Conservation (phyloP, 495 filamentous ascomycete genomes). For the Durotheca rogersii region DNA sequence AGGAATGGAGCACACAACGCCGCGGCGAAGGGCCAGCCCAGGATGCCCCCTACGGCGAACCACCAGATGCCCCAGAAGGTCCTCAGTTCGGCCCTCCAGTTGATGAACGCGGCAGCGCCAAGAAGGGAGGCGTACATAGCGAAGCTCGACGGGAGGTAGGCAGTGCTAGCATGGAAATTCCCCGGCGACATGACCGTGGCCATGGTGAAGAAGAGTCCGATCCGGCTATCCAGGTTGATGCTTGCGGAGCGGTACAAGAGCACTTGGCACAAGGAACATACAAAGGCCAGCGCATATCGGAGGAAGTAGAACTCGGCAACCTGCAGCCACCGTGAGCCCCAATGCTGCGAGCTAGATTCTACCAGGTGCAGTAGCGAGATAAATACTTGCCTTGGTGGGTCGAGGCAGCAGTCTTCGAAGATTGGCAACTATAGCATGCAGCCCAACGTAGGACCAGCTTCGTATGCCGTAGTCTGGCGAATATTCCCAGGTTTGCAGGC, state of each 20-base stretch:
- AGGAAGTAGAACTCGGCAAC: slow-evolving; percentile 83
- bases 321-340: slow-evolving; percentile 43
- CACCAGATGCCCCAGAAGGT: slow-evolving; percentile 83
- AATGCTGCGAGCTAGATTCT: no score
- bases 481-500: slow-evolving; percentile 98
- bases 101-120: slow-evolving; percentile 84
- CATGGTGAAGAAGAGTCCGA: slow-evolving; percentile 80
- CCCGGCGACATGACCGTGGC: slow-evolving; percentile 76
- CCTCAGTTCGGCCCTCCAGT: slow-evolving; percentile 71
- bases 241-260: slow-evolving; percentile 75
- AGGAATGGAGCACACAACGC: slow-evolving; percentile 82
- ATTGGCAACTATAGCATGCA: slow-evolving; percentile 75
- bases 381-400: slow-evolving; percentile 49
- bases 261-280: slow-evolving; percentile 79
- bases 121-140: slow-evolving; percentile 94
- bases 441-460: slow-evolving; percentile 89
- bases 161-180: slow-evolving; percentile 85
- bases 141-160: slow-evolving; percentile 91
- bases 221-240: slow-evolving; percentile 69
- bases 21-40: slow-evolving; percentile 94
- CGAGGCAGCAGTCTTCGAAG: slow-evolving; percentile 62
- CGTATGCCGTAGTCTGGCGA: slow-evolving; percentile 93
- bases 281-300: slow-evolving; percentile 67
- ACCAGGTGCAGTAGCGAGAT: no score
- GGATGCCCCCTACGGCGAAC: slow-evolving; percentile 84